Evolutionary conservation across 306 rosid species (phyloP).

Genomic region (Begonia masoniana): DNA sequence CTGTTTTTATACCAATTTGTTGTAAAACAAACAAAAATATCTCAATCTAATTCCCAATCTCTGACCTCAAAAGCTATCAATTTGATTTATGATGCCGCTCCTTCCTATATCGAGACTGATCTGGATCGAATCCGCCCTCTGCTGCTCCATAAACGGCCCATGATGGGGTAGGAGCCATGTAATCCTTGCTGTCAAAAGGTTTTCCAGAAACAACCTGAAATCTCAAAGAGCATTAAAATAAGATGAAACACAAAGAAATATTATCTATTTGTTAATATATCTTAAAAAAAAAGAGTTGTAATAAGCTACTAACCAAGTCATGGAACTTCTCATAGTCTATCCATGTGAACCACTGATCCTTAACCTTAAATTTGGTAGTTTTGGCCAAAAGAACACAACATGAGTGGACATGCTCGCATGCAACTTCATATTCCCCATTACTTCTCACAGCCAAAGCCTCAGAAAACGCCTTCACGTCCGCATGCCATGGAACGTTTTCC

Average conservation of each 20-base stretch:
- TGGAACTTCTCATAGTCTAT: conserved; percentile 90
- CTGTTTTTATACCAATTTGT: no score
- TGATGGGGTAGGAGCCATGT: conserved; percentile 81
- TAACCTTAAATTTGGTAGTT: conserved; percentile 71
- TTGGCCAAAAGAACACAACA: conserved; percentile 91
- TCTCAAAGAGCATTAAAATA: conserved; percentile 10
- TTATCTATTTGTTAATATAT: not conserved
- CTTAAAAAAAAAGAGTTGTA: conserved; percentile 5
- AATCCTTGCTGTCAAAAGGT: conserved; percentile 65
- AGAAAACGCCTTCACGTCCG: conserved; percentile 88
- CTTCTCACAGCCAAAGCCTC: conserved; percentile 74
- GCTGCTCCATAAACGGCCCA: conserved; percentile 93
- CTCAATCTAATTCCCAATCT: not conserved
- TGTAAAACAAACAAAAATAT: conserved; percentile 1
- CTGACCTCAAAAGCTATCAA: conserved; percentile 22
- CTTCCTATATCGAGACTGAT: conserved; percentile 61
- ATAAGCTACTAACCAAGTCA: conserved; percentile 48
- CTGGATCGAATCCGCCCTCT: conserved; percentile 94
- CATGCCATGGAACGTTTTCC: conserved; percentile 99
- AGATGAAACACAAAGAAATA: not conserved
- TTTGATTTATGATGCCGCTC: conserved; percentile 78
- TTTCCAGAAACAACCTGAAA: conserved; percentile 80
- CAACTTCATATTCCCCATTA: conserved; percentile 78
- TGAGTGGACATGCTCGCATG: conserved; percentile 94
- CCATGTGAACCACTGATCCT: conserved; percentile 93